Conservation (phyloP, 2,329 filamentous ascomycete genomes). For the Nannizziopsis arthrosporioides region DNA sequence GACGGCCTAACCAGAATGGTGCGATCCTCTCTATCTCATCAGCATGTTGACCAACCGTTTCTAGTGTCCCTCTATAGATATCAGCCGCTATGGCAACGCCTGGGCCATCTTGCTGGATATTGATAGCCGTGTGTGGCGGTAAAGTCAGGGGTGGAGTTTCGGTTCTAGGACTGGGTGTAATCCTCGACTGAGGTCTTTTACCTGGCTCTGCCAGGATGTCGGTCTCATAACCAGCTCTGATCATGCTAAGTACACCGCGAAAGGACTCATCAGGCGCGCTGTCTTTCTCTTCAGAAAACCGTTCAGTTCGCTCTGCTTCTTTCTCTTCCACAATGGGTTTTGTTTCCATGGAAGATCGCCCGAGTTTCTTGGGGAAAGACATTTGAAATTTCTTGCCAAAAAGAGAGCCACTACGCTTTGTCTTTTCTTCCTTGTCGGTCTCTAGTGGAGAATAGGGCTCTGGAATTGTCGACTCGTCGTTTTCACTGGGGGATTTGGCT, state of each 20-base stretch:
- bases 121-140: constrained; percentile 44
- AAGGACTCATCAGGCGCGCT: constrained; percentile 38
- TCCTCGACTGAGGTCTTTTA: constrained; percentile 28
- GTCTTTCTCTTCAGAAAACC: constrained; percentile 42
- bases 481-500: constrained; percentile 24
- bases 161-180: constrained; percentile 33
- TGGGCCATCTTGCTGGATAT: constrained; percentile 54
- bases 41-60: constrained; percentile 60
- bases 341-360: constrained; percentile 51
- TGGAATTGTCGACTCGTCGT: constrained; percentile 12
- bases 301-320: constrained; percentile 42
- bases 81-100: constrained; percentile 60
- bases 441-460: constrained; percentile 19
- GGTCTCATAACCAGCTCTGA: constrained; percentile 37
- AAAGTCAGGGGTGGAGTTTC: constrained; percentile 37
- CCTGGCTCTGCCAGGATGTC: constrained; percentile 29
- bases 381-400: constrained; percentile 80
- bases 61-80: constrained; percentile 81
- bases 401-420: constrained; percentile 44
- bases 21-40: constrained; percentile 76
- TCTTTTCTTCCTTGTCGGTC: constrained; percentile 44
- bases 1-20: constrained; percentile 84
- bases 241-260: constrained; percentile 35
- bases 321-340: constrained; percentile 72
- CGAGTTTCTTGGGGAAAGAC: constrained; percentile 67